Evolutionary conservation across 768 basidiomycete genomes (phyloP).

Genomic region (Boletellus ananas): DNA sequence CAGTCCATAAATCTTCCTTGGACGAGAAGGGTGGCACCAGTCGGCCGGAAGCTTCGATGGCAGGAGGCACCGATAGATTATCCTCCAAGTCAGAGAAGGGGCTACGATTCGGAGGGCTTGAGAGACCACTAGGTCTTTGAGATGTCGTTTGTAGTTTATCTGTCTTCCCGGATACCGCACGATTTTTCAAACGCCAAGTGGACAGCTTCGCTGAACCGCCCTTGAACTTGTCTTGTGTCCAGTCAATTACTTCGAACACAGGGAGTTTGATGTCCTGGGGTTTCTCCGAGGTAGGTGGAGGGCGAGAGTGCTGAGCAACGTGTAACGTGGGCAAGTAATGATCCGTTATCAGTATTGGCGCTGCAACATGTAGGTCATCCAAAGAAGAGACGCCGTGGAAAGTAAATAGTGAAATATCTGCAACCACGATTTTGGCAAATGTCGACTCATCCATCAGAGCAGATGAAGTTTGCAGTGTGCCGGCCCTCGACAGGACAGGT

Average conservation of each 20-base stretch:
- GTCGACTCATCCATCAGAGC: neutral
- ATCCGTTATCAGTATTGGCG: conserved; percentile 75
- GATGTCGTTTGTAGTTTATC: conserved; percentile 18
- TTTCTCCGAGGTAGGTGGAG: conserved; percentile 25
- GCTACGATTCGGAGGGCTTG: conserved; percentile 13
- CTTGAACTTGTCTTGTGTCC: conserved; percentile 47
- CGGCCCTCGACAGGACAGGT: conserved; percentile 2
- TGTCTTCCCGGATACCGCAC: conserved; percentile 13
- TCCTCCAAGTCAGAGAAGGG: conserved; percentile 17
- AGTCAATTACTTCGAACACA: conserved; percentile 55
- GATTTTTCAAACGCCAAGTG: conserved; percentile 54
- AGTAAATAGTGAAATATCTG: conserved; percentile 57
- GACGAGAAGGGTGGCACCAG: neutral
- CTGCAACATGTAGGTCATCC: conserved; percentile 34
- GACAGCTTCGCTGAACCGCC: conserved; percentile 51
- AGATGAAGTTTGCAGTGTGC: conserved; percentile 1
- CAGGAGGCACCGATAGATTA: conserved; percentile 9
- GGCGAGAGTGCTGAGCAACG: conserved; percentile 40
- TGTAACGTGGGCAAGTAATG: conserved; percentile 61
- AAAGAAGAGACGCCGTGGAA: conserved; percentile 33
- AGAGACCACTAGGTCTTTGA: conserved; percentile 14
- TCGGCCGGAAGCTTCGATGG: conserved; percentile 17
- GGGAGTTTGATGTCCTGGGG: conserved; percentile 40
- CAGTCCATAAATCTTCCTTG: conserved; percentile 2
- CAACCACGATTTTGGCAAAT: conserved; percentile 20